These are phyloP conservation scores for Daedaleopsis nitida DNA, from an alignment of 768 basidiomycete species.

Conservation along the genomic window DNA sequence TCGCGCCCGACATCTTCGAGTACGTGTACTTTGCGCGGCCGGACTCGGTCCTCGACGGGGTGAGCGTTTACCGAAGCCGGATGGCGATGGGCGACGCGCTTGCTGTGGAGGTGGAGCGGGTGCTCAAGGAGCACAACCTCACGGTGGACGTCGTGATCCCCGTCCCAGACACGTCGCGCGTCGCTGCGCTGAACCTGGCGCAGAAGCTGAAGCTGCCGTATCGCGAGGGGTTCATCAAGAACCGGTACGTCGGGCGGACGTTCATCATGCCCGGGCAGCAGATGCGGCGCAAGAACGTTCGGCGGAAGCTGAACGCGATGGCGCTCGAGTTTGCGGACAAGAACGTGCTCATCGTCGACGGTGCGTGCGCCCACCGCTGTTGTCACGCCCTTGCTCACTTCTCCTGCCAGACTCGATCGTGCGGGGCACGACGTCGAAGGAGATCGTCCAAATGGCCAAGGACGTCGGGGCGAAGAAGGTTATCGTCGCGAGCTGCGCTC, in stretches of 20 bases:
- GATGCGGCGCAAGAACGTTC: conserved; percentile 92
- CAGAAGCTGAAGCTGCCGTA: conserved; percentile 90
- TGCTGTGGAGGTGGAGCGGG: conserved; percentile 80
- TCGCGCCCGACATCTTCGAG: conserved; percentile 98
- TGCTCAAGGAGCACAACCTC: conserved; percentile 67
- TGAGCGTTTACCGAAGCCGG: conserved; percentile 95
- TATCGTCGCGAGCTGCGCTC: conserved; percentile 95
- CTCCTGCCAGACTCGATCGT: conserved; percentile 85
- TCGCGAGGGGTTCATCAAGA: conserved; percentile 98
- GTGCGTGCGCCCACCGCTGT: conserved; percentile 42
- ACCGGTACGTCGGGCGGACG: conserved; percentile 95
- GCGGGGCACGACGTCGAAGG: conserved; percentile 96
- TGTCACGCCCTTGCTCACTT: neutral
- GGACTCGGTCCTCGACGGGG: conserved; percentile 95
- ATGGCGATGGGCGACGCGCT: conserved; percentile 99
- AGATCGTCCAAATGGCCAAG: conserved; percentile 99
- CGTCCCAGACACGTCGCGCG: conserved; percentile 95
- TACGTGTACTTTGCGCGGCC: conserved; percentile 98
- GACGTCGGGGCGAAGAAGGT: conserved; percentile 97
- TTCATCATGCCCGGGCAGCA: conserved; percentile 99
- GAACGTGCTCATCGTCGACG: conserved; percentile 94
- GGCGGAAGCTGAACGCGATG: conserved; percentile 97
- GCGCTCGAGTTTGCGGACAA: conserved; percentile 92
- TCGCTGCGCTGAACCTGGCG: conserved; percentile 93
- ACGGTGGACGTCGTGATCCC: conserved; percentile 96